Evolutionary conservation across 495 filamentous ascomycete species (phyloP).

Genomic region (Usnea hakonensis): DNA sequence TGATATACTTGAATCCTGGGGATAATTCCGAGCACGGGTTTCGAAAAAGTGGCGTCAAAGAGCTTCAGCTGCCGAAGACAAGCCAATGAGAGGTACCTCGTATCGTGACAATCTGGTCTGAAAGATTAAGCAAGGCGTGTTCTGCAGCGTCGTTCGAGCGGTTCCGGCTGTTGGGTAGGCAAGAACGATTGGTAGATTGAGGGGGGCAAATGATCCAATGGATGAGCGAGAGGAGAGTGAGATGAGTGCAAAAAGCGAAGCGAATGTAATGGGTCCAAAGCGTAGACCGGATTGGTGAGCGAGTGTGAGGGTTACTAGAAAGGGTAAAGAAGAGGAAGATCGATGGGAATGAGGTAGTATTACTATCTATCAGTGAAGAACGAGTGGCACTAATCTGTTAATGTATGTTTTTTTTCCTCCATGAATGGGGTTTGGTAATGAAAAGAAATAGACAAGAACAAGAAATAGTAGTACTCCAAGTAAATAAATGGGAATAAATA

Average conservation of each 20-base stretch:
- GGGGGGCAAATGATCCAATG: not conserved
- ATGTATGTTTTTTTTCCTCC: constrained; percentile 4
- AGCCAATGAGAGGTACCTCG: not conserved
- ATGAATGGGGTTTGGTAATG: not conserved
- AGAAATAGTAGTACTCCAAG: too few relatives aligned
- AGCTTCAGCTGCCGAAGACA: constrained; percentile 1
- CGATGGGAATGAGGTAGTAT: not conserved
- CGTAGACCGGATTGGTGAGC: not conserved
- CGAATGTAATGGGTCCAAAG: constrained; percentile 5
- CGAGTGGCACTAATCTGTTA: not conserved
- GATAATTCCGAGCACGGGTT: not conserved
- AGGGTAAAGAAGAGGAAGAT: not conserved
- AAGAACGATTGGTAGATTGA: not conserved
- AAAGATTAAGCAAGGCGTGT: not conserved
- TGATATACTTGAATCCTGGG: not conserved
- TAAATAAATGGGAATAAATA: not conserved
- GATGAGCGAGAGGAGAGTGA: not conserved
- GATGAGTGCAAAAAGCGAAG: not conserved
- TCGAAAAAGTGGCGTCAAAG: not conserved
- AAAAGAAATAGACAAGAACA: not conserved
- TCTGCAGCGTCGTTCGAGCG: constrained; percentile 12
- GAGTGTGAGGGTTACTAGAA: constrained; percentile 3
- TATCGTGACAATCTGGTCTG: not conserved
- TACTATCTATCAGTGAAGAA: not conserved
- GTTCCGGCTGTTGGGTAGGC: constrained; percentile 4